Percentiles rank a stretch among this genome's conserved stretches.
Evolutionary conservation across 257 asterid genomes (phyloP).

Genomic region (Agastache rugosa): DNA sequence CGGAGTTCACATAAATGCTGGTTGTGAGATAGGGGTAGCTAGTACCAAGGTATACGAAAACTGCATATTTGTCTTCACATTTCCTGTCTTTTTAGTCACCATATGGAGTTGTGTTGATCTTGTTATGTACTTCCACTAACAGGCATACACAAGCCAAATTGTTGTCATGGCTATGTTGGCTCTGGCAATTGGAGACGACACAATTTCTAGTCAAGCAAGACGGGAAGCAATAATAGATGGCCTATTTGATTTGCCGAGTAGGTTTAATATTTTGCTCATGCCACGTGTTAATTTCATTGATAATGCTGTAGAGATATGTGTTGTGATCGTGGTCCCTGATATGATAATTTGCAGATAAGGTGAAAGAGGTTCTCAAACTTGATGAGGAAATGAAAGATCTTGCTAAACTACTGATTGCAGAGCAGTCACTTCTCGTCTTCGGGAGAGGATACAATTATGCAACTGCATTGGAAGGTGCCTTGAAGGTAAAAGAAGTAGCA

Average conservation of each 20-base stretch:
- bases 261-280: constrained; percentile 30
- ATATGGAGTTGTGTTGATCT: constrained; percentile 17
- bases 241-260: constrained; percentile 88
- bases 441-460: constrained; percentile 98
- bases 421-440: constrained; percentile 95
- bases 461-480: constrained; percentile 94
- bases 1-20: constrained; percentile 97
- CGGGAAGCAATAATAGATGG: constrained; percentile 92
- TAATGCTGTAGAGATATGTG: background rate
- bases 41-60: constrained; percentile 78
- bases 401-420: constrained; percentile 76
- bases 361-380: constrained; percentile 88
- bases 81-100: background rate
- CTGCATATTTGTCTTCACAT: constrained; percentile 17
- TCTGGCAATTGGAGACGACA: constrained; percentile 91
- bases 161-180: constrained; percentile 99
- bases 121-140: constrained; percentile 39
- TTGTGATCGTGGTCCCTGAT: constrained; percentile 29
- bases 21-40: constrained; percentile 98
- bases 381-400: constrained; percentile 91
- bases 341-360: constrained; percentile 65
- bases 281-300: constrained; percentile 10
- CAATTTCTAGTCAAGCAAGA: constrained; percentile 76
- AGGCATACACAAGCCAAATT: constrained; percentile 99
- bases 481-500: constrained; percentile 98